Conservation (phyloP, 768 basidiomycete species). For the Glaciozyma antarctica region DNA sequence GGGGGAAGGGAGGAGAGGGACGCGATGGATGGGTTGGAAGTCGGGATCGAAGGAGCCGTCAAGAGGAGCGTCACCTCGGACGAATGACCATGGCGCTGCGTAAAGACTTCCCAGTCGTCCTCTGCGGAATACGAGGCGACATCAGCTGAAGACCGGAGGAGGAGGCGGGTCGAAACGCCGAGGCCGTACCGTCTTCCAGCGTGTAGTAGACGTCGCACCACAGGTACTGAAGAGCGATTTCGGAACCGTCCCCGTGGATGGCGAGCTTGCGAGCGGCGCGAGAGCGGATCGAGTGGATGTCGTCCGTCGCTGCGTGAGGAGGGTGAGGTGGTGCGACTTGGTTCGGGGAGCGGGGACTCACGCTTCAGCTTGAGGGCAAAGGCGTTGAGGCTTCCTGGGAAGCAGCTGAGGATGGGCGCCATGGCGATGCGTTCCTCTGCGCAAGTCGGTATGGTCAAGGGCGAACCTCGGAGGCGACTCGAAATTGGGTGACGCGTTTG, state of each 20-base stretch:
- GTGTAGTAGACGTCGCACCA: constrained; percentile 34
- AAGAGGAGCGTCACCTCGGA: constrained; percentile 25
- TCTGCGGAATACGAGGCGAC: constrained; percentile 13
- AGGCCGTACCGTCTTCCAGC: constrained; percentile 32
- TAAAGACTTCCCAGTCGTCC: constrained; percentile 34
- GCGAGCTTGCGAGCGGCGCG: constrained; percentile 30
- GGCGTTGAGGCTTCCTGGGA: constrained; percentile 29
- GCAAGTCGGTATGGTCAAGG: too few species aligned
- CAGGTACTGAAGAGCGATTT: constrained; percentile 29
- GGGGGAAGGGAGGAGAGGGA: constrained; percentile 27
- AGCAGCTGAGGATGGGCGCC: constrained; percentile 11
- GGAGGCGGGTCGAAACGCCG: background rate
- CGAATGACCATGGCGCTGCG: constrained; percentile 6
- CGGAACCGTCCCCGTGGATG: constrained; percentile 8
- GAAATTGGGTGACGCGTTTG: too few species aligned
- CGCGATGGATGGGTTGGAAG: constrained; percentile 30
- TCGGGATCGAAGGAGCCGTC: constrained; percentile 27
- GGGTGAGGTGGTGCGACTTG: background rate
- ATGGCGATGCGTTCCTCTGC: too few species aligned
- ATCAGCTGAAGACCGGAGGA: background rate
- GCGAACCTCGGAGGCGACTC: too few species aligned
- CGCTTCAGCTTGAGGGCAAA: constrained; percentile 34
- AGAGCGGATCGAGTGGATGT: constrained; percentile 8
- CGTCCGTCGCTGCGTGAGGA: constrained; percentile 11
- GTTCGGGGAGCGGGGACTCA: constrained; percentile 1